A percentile compares a stretch with the other conserved stretches of the same genome.
Evolutionary conservation across 1,139 yeast genomes (phyloP).

Genomic region (Zygosaccharomyces pseudobailii): DNA sequence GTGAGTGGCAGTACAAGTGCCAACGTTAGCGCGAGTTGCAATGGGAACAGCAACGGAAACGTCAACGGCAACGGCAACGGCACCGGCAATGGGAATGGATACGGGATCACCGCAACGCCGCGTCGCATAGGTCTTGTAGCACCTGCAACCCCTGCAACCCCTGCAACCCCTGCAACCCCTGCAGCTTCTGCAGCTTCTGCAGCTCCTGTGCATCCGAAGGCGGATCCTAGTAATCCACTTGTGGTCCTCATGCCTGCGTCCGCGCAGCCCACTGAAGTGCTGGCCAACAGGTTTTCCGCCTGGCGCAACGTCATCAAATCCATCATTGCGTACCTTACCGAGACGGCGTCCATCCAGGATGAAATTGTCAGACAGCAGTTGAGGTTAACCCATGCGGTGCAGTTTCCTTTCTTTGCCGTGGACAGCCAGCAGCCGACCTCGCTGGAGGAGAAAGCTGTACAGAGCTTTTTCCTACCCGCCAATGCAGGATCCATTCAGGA

Average conservation of each 20-base stretch:
- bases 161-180: background rate
- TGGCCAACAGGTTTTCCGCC: slow-evolving; percentile 77
- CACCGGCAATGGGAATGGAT: background rate
- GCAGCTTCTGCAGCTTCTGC: background rate
- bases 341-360: slow-evolving; percentile 80
- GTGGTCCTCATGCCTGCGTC: slow-evolving; percentile 45
- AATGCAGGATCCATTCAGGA: slow-evolving; percentile 84
- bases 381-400: slow-evolving; percentile 74
- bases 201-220: slow-evolving; percentile 4
- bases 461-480: slow-evolving; percentile 47
- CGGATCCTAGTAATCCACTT: slow-evolving; percentile 43
- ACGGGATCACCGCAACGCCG: background rate
- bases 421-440: slow-evolving; percentile 25
- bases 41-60: background rate
- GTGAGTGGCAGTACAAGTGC: background rate
- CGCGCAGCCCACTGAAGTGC: slow-evolving; percentile 77
- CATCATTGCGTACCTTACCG: slow-evolving; percentile 67
- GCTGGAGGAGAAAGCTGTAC: slow-evolving; percentile 26
- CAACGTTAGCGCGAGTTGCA: background rate
- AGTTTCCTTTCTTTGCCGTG: slow-evolving; percentile 44
- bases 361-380: slow-evolving; percentile 81
- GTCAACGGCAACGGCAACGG: background rate
- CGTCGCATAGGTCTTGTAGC: background rate
- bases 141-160: background rate
- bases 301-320: slow-evolving; percentile 82